Evolutionary conservation across 805 yeast species (phyloP), one percentile per base, ranked within the genome.

Genomic region (Lachancea nothofagi): DNA sequence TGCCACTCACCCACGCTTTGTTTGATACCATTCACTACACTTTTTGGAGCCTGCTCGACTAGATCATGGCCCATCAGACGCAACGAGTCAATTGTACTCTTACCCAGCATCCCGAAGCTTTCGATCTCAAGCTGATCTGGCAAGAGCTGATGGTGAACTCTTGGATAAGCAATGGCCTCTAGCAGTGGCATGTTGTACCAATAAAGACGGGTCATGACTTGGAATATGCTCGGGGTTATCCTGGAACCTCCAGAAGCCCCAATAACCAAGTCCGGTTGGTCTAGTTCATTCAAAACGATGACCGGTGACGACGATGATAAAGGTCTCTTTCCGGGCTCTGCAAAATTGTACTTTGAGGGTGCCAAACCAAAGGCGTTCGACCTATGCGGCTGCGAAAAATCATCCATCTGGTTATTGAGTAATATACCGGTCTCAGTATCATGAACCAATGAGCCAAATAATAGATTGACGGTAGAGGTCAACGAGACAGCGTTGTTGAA

Each of bases 231-330:
- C 0, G 96, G 85, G 10, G 83, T 70, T 36, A 90, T 90, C 40
- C 93, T 68, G 5, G 93, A 81, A 0, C 97, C 97, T 7, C 98
- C 98, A 1, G 97, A 94, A 0, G 96, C 93, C 0, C 97, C 97
- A 43, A 90, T 72, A 4, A 83, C 75, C 19, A 84, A 56, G 48
- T 81, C 88, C 0, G 83, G 77, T 7, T 55, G 50, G 4, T 74
- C 72, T 7, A 62, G 52, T 43, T 65, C 68, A 42, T 68, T 62
- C 14, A 75, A 65, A 1, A 85, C 64, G 22, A 90, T 77, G 0
- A 86, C 74, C 3, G 97, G 97, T 0, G 85, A 74, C 24, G 83
- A 75, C 2, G 95, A 85, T 4, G 94, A 83, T 30, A 90, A 66
- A 2, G 98, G 97, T 45, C 97, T 69, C 50, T 81, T 83, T 43